Conservation (phyloP, 2,329 filamentous ascomycete species). For the Sclerotinia nivalis region DNA sequence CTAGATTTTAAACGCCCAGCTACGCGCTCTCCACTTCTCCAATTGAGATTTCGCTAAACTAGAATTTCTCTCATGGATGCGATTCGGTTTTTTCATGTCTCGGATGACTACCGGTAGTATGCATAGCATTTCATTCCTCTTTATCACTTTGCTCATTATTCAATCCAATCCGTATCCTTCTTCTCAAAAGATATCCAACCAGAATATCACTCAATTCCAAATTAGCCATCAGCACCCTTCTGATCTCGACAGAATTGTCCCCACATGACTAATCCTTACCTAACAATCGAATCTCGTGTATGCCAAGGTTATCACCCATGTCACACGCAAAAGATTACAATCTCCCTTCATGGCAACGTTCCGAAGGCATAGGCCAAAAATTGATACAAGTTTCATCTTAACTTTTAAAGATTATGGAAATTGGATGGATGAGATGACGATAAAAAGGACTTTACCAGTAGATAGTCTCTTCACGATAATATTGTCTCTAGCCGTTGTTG, state of each 20-base stretch:
- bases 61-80: neutral
- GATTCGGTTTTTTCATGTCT: neutral
- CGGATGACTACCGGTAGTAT: neutral
- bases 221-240: neutral
- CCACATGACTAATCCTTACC: too few species aligned
- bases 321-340: neutral
- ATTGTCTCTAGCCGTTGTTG: neutral
- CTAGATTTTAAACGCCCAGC: conserved; percentile 17
- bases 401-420: neutral
- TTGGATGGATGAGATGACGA: neutral
- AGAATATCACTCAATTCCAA: neutral
- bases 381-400: neutral
- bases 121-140: neutral
- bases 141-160: neutral
- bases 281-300: neutral
- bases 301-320: conserved; percentile 2
- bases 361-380: neutral
- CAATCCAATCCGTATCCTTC: neutral
- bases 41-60: conserved; percentile 1
- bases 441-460: neutral
- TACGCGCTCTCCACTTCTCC: conserved; percentile 15
- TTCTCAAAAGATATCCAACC: neutral
- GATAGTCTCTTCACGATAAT: neutral
- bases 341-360: neutral
- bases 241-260: too few species aligned